phyloP scores from a whole-genome alignment of 805 yeast genomes.

The Candida peoriensis region DNA sequence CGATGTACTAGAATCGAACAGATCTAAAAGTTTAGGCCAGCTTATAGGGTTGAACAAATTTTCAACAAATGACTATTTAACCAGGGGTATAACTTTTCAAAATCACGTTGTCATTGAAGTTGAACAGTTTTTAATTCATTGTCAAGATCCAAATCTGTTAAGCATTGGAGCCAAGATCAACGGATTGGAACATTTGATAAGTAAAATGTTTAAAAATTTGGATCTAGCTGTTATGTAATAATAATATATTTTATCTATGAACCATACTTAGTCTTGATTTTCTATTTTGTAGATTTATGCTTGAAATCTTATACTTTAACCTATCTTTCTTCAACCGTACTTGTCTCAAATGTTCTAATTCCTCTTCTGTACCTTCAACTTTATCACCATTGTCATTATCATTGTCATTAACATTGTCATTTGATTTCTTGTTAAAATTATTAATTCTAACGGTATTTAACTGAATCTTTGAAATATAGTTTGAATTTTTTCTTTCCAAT shows the following conservation, averaged over 20 bases:
- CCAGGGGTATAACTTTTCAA: constrained; percentile 58
- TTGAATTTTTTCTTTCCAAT: constrained; percentile 29
- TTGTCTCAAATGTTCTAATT: constrained; percentile 34
- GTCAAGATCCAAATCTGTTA: constrained; percentile 64
- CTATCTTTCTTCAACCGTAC: constrained; percentile 40
- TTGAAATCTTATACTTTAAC: constrained; percentile 34
- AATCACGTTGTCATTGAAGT: constrained; percentile 55
- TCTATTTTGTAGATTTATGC: constrained; percentile 22
- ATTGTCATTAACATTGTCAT: no score
- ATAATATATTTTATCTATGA: constrained; percentile 3
- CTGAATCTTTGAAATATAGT: constrained; percentile 33
- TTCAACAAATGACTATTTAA: constrained; percentile 47
- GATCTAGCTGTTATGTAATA: constrained; percentile 21
- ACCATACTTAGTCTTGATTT: constrained; percentile 23
- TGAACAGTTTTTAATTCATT: constrained; percentile 53
- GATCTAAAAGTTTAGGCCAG: constrained; percentile 29
- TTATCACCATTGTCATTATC: constrained; percentile 9
- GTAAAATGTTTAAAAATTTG: constrained; percentile 22
- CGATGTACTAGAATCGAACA: constrained; percentile 35
- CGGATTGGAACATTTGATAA: constrained; percentile 40
- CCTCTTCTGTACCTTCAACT: constrained; percentile 28
- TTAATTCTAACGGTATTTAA: constrained; percentile 36
- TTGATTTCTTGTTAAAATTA: constrained; percentile 18
- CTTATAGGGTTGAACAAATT: constrained; percentile 28
- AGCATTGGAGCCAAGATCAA: constrained; percentile 60